Base-by-base conservation (phyloP, 352 stramenopile species). In the Salisapilia sapeloensis region DNA sequence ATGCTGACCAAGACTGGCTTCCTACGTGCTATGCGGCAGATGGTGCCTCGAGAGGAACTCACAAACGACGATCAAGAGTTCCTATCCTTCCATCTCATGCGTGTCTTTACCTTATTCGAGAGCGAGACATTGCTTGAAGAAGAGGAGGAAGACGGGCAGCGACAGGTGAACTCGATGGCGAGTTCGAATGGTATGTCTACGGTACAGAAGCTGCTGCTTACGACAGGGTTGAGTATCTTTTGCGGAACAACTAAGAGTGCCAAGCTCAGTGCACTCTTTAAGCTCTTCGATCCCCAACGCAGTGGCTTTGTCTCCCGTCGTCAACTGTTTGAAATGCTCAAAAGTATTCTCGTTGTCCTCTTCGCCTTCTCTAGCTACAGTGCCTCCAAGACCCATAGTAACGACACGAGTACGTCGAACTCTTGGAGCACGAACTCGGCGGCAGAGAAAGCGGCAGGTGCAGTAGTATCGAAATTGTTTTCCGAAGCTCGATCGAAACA, bases 211-310 rank as follows among this genome's bases (percentile, higher is more conserved):
- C 40, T 86, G 6, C 63, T 83, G 22, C 33, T 91, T 6, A 37
- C 78, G 6, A 56, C 66, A 27, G 93, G 87, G 4, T 65, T 97
- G 48, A 92, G 78, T 33, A 66, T 98, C 12, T 79, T 98, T 26
- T 96, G 85, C 38, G 82, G 77, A 9, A 93, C 84, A 2, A 94
- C 87, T 9, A 98, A 98, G 46, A 97, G 84, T 46, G 67, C 65
- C 2, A 98, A 98, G 42, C 65, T 98, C 2, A 65, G 77, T 2
- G 71, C 85, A 9, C 35, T 92, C 9, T 94, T 92, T 35, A 81
- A 76, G 31, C 40, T 90, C 2, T 86, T 85, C 27, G 70, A 82
- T 15, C 48, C 49, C 2, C 71, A 78, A 6, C 47, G 56, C 9
- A 54, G 74, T 27, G 72, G 71, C 0, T 60, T 57, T 15, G 66